A percentile compares a stretch with the other conserved stretches of the same genome.
Conservation (phyloP, 2,329 filamentous ascomycete genomes). For the Neurospora sp. region DNA sequence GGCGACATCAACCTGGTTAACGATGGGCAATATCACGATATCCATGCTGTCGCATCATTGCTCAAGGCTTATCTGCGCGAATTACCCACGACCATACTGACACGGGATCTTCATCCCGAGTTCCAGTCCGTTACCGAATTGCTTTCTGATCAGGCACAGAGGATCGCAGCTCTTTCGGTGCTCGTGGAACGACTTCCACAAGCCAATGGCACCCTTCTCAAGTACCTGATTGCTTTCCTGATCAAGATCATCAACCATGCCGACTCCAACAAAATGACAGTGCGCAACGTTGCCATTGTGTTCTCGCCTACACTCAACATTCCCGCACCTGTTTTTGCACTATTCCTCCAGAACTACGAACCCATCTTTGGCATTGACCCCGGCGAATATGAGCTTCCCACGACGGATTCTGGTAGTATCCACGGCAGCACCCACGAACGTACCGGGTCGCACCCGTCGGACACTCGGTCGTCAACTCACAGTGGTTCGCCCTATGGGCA, state of each 20-base stretch:
- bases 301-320: constrained; percentile 97
- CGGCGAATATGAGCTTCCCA: constrained; percentile 51
- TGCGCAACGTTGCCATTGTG: constrained; percentile 94
- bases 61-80: constrained; percentile 92
- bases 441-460: constrained; percentile 14
- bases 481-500: constrained; percentile 44
- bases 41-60: constrained; percentile 89
- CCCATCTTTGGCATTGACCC: constrained; percentile 70
- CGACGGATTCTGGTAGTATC: constrained; percentile 27
- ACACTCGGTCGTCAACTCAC: constrained; percentile 38
- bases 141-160: constrained; percentile 62
- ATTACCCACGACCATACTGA: constrained; percentile 82
- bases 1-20: constrained; percentile 80
- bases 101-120: constrained; percentile 78
- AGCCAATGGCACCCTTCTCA: constrained; percentile 71
- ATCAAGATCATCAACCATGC: constrained; percentile 88
- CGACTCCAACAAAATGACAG: constrained; percentile 93
- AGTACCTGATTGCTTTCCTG: constrained; percentile 78
- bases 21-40: constrained; percentile 82
- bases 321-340: constrained; percentile 83
- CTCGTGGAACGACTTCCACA: constrained; percentile 73
- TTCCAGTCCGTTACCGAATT: constrained; percentile 77
- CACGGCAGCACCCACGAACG: constrained; percentile 20
- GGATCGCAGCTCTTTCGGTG: constrained; percentile 64
- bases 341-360: constrained; percentile 85